Percentiles rank a stretch among this genome's conserved stretches.
These are phyloP conservation scores for Tuber indicum DNA, from an alignment of 495 filamentous ascomycete genomes.

Conservation along the genomic window DNA sequence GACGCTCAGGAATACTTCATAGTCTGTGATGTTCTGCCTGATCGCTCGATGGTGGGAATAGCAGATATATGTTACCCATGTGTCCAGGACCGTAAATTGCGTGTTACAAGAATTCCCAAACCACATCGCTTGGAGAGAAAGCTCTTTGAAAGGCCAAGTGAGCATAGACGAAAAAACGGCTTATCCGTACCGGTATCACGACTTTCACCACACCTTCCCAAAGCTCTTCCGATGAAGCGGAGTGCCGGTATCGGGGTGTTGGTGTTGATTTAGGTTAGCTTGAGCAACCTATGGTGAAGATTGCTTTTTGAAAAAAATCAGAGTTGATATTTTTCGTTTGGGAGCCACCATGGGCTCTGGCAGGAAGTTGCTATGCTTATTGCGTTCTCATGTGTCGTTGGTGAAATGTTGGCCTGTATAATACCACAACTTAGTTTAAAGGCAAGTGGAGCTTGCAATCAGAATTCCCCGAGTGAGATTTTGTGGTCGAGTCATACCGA, in stretches of 20 bases:
- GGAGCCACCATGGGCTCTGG: too few species aligned
- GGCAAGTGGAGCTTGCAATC: too few species aligned
- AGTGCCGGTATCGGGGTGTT: neutral
- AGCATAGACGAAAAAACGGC: neutral
- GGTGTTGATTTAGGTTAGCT: neutral
- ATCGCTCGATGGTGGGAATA: neutral
- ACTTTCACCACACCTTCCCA: neutral
- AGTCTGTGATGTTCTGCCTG: neutral
- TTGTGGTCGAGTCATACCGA: too few species aligned
- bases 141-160: neutral
- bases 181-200: neutral
- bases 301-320: too few species aligned
- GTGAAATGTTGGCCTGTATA: too few species aligned
- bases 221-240: neutral
- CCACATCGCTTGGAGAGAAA: neutral
- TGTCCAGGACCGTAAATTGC: neutral
- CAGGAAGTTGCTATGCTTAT: too few species aligned
- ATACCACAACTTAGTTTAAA: too few species aligned
- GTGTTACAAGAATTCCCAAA: neutral
- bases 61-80: neutral
- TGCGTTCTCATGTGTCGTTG: too few species aligned
- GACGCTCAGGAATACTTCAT: constrained; percentile 13
- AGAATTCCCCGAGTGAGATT: too few species aligned
- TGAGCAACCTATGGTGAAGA: too few species aligned
- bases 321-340: too few species aligned